Evolutionary conservation across 2,329 filamentous ascomycete species (phyloP), one percentile per base, ranked within the genome.

Genomic region (Bipolaris bicolor): DNA sequence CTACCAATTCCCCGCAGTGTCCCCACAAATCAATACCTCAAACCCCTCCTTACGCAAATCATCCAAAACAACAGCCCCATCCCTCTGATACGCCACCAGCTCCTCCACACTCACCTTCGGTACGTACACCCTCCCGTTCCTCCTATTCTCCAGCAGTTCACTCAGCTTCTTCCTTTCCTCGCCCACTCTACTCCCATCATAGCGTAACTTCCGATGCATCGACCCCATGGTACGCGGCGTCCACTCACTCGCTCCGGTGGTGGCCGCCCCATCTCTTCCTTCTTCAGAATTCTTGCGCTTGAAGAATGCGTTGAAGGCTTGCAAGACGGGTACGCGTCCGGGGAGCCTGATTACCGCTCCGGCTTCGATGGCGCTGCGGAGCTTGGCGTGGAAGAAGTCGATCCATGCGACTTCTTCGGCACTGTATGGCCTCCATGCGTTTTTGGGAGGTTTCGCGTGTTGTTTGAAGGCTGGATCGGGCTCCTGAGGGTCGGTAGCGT

Each of bases 321-420:
- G 36, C 16, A 22, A 31, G 11, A 57, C 10, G 6, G 29, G 16
- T 1, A 26, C 3, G 0, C 41, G 20, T 10, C 49, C 49, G 0
- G 54, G 49, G 1, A 52, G 3, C 15, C 53, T 58, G 37, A 67
- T 53, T 0, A 31, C 11, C 11, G 52, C 34, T 3, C 57, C 62
- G 1, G 36, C 26, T 24, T 61, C 37, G 15, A 60, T 49, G 1
- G 31, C 51, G 0, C 13, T 36, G 2, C 59, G 58, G 3, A 64
- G n/a, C 18, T 65, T 67, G 1, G 43, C 20, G 36, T 60, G 54
- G 33, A 58, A 58, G 0, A 68, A 51, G 1, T 52, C 26, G 3
- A 68, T 18, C 63, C 63, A 66, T 1, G 63, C 56, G 4, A 62
- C 55, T 47, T 68, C 64, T 6, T 55, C 44, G 5, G 55, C 49